Base-by-base conservation (phyloP, 768 basidiomycete species). In the Lentinula sp. region DNA sequence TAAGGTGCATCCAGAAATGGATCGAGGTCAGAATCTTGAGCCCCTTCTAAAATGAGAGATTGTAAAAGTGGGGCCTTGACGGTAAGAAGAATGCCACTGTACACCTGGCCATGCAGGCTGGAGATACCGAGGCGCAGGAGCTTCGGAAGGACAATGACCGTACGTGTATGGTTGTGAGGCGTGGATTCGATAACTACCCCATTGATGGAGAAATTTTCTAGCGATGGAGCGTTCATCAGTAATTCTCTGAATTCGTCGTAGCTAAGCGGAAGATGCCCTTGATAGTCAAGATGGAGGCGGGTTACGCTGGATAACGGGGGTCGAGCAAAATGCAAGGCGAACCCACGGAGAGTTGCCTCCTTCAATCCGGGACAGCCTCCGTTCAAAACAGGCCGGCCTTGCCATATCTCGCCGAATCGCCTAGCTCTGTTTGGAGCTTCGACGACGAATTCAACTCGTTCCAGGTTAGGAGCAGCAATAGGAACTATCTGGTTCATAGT, bases 251-350 rank as follows among this genome's bases (percentile, higher is more conserved):
- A 76, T 4, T 70, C 68, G 13, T 64, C 59, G 64, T 75, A 78
- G 5, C 65, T 65, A 6, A 81, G 67, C 20, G 77, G 73, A 4
- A 78, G 54, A 2, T 66, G 49, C 10, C 67, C 45, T 69, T 75
- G 79, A 52, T 80, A 76, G 56, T 81, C 79, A 39, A 84, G 71
- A 61, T 81, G 78, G 18, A 84, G 73, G 0, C 73, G 77, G 28
- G 70, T 74, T 4, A 80, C 65, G 4, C 62, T 60, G 0, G 67
- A 32, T 16, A 80, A 66, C 12, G 71, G 73, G 4, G 79, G 78
- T 1, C 69, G 72, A 60, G 79, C 75, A 42, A 75, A 69, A 45
- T 77, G 70, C 28, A 79, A 69, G 0, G 80, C 78, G 9, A 80
- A 63, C 8, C 80, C 81, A 4, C 78, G 74, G 33, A 83, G 74